Conservation (phyloP, 2,329 filamentous ascomycete genomes). For the Pyricularia pennisetigena region DNA sequence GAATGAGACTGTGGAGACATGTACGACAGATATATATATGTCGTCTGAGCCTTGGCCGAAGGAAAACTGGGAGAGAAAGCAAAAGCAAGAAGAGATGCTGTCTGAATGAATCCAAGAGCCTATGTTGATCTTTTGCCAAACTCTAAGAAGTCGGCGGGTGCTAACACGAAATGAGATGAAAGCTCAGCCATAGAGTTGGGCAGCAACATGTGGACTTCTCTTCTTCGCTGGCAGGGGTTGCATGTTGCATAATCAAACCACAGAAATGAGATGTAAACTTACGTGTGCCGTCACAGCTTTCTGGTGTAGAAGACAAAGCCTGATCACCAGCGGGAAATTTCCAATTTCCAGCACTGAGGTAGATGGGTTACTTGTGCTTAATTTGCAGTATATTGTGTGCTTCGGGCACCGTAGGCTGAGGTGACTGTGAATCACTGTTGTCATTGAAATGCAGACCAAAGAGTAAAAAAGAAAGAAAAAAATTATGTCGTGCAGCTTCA, state of each 20-base stretch:
- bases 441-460: neutral
- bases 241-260: neutral
- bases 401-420: neutral
- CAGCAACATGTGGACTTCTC: neutral
- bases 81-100: neutral
- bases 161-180: neutral
- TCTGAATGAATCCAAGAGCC: neutral
- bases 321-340: neutral
- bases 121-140: neutral
- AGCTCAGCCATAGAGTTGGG: neutral
- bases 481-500: neutral
- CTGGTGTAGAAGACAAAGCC: neutral
- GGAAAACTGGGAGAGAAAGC: neutral
- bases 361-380: neutral
- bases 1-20: neutral
- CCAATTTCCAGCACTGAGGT: neutral
- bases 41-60: neutral
- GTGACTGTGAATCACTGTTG: neutral
- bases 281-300: neutral
- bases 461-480: constrained; percentile 2
- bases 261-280: neutral
- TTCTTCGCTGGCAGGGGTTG: neutral
- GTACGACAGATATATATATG: too few species aligned
- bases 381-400: neutral
- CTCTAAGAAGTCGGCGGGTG: neutral